Conservation (phyloP, 2,329 filamentous ascomycete genomes). For the Exophiala bonariae region DNA sequence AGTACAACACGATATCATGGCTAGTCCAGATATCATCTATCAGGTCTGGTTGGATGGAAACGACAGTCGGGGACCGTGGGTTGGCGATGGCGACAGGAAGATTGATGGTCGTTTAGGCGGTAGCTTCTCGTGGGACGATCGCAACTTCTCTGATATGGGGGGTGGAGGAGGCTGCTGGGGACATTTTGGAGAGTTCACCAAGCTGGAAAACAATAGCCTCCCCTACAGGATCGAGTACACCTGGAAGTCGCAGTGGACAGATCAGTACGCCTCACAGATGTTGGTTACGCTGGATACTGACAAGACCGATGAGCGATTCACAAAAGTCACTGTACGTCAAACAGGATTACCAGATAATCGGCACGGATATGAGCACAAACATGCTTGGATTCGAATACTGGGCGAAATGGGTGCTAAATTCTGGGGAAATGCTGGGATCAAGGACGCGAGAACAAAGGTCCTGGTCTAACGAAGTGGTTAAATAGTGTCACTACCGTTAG, state of each 20-base stretch:
- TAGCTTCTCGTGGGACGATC: slow-evolving; percentile 3
- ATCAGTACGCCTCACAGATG: not conserved
- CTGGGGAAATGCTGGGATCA: slow-evolving; percentile 9
- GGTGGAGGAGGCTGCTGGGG: slow-evolving; percentile 2
- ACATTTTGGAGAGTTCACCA: slow-evolving; percentile 1
- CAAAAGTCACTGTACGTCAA: not conserved
- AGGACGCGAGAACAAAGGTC: not conserved
- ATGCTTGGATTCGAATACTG: slow-evolving; percentile 14
- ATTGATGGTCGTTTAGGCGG: not conserved
- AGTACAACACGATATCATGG: not conserved
- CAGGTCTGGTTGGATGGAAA: slow-evolving; percentile 7
- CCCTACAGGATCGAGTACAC: slow-evolving; percentile 5
- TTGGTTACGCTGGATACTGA: not conserved
- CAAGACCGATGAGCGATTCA: slow-evolving; percentile 6
- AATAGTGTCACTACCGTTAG: too few species aligned
- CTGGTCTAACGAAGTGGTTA: too few species aligned
- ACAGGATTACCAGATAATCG: slow-evolving; percentile 6
- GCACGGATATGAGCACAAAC: slow-evolving; percentile 9
- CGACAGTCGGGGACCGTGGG: slow-evolving; percentile 7
- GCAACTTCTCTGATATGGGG: not conserved
- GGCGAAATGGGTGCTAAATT: slow-evolving; percentile 13
- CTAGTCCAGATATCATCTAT: not conserved
- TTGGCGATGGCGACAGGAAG: not conserved
- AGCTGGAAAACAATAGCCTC: not conserved
- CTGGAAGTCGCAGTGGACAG: slow-evolving; percentile 2